These are phyloP conservation scores for Mycena albidolilacea DNA, from an alignment of 768 basidiomycete species.

Conservation along the genomic window DNA sequence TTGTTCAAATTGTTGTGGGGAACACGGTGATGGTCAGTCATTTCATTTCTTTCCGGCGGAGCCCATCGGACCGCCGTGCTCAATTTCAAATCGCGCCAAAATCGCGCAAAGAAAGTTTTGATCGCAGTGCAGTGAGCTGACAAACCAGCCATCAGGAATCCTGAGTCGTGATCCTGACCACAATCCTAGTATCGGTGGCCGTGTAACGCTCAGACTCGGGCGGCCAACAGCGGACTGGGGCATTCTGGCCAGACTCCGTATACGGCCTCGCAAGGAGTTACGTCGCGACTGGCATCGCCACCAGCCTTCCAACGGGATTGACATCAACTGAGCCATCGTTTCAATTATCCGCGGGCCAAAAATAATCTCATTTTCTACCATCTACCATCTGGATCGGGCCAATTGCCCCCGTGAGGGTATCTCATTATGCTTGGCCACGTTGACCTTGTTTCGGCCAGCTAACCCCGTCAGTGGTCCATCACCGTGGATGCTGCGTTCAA, in stretches of 20 bases:
- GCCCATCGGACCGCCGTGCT: too few relatives aligned
- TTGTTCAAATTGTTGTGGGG: too few relatives aligned
- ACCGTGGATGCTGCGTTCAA: constrained; percentile 28
- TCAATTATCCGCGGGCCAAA: constrained; percentile 38
- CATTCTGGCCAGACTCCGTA: constrained; percentile 14
- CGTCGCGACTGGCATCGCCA: constrained; percentile 35
- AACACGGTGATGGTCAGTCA: too few relatives aligned
- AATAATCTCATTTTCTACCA: constrained; percentile 28
- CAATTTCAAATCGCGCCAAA: too few relatives aligned
- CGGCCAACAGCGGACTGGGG: constrained; percentile 26
- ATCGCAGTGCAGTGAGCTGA: background rate
- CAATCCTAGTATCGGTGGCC: constrained; percentile 11
- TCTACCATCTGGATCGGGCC: constrained; percentile 22
- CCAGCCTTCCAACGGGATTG: constrained; percentile 14
- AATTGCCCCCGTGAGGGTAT: constrained; percentile 21
- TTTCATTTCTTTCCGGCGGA: too few relatives aligned
- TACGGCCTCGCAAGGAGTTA: constrained; percentile 32
- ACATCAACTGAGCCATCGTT: constrained; percentile 29
- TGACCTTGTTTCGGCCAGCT: constrained; percentile 32
- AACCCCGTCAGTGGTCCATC: constrained; percentile 34
- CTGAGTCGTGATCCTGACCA: background rate
- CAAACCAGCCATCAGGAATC: too few relatives aligned
- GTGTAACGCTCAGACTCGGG: constrained; percentile 8
- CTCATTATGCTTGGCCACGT: constrained; percentile 24
- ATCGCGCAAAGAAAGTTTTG: background rate